A percentile compares a stretch with the other conserved stretches of the same genome.
Evolutionary conservation across 176 grass and related monocot species (phyloP).

Genomic region (Phyllostachys edulis): DNA sequence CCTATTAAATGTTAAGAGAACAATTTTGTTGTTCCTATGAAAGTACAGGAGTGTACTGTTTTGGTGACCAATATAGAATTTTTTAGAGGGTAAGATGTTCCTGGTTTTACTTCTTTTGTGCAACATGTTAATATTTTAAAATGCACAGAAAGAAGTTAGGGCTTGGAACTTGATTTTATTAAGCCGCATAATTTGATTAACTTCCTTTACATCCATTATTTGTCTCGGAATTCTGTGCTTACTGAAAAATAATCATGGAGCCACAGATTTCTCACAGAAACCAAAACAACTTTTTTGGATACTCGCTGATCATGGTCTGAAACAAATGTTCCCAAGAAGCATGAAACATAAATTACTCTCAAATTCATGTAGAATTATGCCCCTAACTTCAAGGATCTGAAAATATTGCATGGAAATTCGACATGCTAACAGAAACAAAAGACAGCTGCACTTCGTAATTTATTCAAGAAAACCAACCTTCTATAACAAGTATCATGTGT

Average conservation of each 20-base stretch:
- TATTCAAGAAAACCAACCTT: constrained; percentile 5
- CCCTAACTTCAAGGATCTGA: background rate
- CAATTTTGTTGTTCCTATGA: background rate
- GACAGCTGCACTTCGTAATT: background rate
- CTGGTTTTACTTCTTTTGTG: background rate
- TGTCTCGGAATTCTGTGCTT: background rate
- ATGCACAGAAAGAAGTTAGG: background rate
- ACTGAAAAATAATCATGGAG: background rate
- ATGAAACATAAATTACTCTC: background rate
- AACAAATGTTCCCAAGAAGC: background rate
- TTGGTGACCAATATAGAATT: background rate
- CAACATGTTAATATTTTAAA: background rate
- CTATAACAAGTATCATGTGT: background rate
- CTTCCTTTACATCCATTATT: background rate
- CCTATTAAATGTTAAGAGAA: background rate
- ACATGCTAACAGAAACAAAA: background rate
- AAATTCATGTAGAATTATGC: background rate
- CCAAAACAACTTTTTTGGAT: background rate
- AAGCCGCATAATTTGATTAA: background rate
- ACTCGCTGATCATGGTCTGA: background rate
- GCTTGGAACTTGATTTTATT: background rate
- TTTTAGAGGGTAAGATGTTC: background rate
- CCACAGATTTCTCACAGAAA: background rate
- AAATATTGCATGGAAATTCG: background rate
- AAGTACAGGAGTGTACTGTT: background rate